Conservation (phyloP, 148 eudicot genomes). For the Rhododendron molle region DNA sequence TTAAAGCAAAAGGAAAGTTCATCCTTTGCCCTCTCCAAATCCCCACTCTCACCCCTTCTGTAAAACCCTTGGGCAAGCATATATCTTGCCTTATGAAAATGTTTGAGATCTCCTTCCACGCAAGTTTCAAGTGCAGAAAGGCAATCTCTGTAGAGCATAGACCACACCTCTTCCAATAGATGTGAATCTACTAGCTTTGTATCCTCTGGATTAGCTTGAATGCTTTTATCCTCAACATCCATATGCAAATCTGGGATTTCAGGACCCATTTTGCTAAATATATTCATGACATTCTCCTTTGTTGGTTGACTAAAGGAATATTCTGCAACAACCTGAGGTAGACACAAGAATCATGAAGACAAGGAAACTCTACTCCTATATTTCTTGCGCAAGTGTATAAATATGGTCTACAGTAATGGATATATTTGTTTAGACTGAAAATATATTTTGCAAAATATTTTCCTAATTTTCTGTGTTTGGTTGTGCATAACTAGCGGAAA, state of each 20-base stretch:
- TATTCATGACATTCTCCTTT: constrained; percentile 46
- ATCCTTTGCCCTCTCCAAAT: constrained; percentile 85
- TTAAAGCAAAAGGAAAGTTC: constrained; percentile 96
- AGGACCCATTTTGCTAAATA: constrained; percentile 32
- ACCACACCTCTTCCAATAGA: constrained; percentile 60
- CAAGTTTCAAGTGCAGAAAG: constrained; percentile 83
- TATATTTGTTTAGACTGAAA: background rate
- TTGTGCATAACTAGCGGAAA: background rate
- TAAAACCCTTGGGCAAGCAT: constrained; percentile 95
- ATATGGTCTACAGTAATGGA: background rate
- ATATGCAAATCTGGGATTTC: constrained; percentile 29
- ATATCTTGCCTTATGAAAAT: constrained; percentile 97
- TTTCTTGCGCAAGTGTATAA: background rate
- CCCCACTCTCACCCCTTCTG: constrained; percentile 63
- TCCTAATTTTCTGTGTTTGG: background rate
- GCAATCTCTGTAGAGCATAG: constrained; percentile 79
- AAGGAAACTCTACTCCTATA: background rate
- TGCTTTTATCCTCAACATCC: constrained; percentile 21
- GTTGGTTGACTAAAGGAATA: constrained; percentile 60
- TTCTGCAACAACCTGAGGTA: constrained; percentile 64
- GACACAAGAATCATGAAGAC: constrained; percentile 11
- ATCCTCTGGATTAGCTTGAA: constrained; percentile 21
- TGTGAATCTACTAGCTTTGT: constrained; percentile 22
- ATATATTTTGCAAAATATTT: background rate
- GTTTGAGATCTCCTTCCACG: constrained; percentile 96